Conservation (phyloP, 176 grass and related monocot genomes). For the Carex littledalei region DNA sequence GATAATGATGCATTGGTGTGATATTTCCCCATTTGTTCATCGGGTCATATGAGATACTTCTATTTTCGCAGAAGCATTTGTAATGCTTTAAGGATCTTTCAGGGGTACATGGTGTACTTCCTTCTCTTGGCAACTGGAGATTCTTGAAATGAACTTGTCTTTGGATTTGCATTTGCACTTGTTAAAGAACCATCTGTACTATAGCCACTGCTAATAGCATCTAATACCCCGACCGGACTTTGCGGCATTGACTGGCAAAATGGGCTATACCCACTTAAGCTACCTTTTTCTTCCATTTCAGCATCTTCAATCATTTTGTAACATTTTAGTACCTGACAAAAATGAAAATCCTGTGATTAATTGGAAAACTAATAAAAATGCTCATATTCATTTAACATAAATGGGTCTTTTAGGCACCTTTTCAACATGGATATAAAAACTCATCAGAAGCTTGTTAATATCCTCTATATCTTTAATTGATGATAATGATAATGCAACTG, state of each 20-base stretch:
- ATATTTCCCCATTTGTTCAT: neutral
- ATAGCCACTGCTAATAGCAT: constrained; percentile 51
- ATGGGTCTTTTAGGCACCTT: constrained; percentile 39
- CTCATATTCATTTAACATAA: neutral
- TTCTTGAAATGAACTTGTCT: constrained; percentile 21
- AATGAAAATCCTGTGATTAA: constrained; percentile 10
- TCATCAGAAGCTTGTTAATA: constrained; percentile 30
- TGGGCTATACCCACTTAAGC: constrained; percentile 15
- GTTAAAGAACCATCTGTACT: constrained; percentile 48
- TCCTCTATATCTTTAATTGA: constrained; percentile 28
- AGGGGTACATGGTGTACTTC: constrained; percentile 5
- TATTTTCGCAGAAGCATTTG: neutral
- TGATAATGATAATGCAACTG: constrained; percentile 41
- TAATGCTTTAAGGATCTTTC: neutral
- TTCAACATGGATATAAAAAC: constrained; percentile 46
- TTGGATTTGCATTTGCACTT: constrained; percentile 32
- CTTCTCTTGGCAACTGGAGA: constrained; percentile 57
- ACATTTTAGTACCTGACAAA: constrained; percentile 59
- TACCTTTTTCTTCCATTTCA: constrained; percentile 44
- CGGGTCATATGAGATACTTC: neutral
- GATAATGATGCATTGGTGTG: neutral
- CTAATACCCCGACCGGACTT: constrained; percentile 70
- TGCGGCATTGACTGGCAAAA: constrained; percentile 29
- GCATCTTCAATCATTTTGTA: constrained; percentile 49
- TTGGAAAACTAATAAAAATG: neutral